phyloP scores from a whole-genome alignment of 2,329 filamentous ascomycete species.

The Trichoderma sp. region DNA sequence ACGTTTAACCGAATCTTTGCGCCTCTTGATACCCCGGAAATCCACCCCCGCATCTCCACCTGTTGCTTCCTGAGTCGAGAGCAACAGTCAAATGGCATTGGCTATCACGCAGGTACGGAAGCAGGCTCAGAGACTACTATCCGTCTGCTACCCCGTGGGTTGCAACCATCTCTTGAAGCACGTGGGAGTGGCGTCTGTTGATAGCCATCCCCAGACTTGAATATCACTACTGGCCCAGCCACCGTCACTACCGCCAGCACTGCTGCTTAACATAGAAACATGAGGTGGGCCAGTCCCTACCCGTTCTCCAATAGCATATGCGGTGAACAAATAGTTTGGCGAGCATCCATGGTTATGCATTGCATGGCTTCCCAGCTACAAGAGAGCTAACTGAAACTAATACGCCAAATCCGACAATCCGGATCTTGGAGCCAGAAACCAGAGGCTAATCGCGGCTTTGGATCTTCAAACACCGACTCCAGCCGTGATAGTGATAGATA shows the following conservation, averaged over 20 bases:
- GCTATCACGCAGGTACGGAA: not conserved
- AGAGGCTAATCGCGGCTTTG: constrained; percentile 10
- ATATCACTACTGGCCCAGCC: not conserved
- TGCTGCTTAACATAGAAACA: not conserved
- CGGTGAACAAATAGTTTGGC: not conserved
- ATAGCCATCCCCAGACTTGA: not conserved
- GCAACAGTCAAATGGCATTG: not conserved
- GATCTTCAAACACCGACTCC: not conserved
- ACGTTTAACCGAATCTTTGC: not conserved
- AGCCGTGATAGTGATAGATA: not conserved
- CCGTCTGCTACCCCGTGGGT: not conserved
- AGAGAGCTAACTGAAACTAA: not conserved
- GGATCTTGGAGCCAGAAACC: not conserved
- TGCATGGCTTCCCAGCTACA: not conserved
- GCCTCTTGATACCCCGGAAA: constrained; percentile 7
- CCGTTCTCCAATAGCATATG: not conserved
- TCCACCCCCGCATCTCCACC: constrained; percentile 11
- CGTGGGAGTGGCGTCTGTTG: not conserved
- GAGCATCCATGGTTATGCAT: not conserved
- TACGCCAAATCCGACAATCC: not conserved
- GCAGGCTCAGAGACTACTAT: not conserved
- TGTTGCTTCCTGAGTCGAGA: not conserved
- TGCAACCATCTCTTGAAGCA: not conserved
- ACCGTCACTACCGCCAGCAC: not conserved
- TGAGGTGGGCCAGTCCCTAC: not conserved